Base-by-base conservation (phyloP, 2,329 filamentous ascomycete species). In the Botrytis medusae region DNA sequence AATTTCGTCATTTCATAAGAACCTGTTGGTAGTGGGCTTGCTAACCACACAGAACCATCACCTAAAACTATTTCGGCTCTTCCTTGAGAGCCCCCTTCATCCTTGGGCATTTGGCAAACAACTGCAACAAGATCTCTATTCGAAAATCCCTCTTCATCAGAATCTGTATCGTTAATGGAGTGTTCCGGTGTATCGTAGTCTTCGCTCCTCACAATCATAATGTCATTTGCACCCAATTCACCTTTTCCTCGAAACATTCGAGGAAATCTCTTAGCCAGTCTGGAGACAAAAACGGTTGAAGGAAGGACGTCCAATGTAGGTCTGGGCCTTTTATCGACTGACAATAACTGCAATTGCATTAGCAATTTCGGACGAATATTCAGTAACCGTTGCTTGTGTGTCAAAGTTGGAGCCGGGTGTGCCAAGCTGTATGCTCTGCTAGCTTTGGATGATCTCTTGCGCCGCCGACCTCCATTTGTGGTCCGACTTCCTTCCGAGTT, bases 291-390 rank as follows among this genome's bases (percentile, higher is more conserved):
- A 59, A 91, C 84, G n/a, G 87, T 88, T 2, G 90, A 89, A 0
- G 92, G 91, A 60, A 94, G 87, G n/a, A 93, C 88, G 77, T 95
- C 92, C 76, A 93, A 89, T 6, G 89, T 87, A 0, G 92, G 92
- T 69, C 86, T 86, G 0, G 91, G 91, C 37, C 92, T 87, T 25
- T 84, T 85, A 74, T 89, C 86, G 59, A 85, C 82, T 2, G 87
- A 85, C n/a, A 93, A 81, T 73, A 88, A 86, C 79, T 94, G 92
- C 25, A 95, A 83, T 81, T 95, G 92, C 9, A 95, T 85, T 9
- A 94, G 83, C 29, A 94, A 83, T 70, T 89, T 89, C 18, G 92
- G 91, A 25, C 91, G 88, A 44, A 92, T 85, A 77, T 91, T 88
- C 22, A 92, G 85, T 20, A 82, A 74, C n/a, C 77, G 76, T 79